These are phyloP conservation scores for Tuber microsphaerosporum DNA, from an alignment of 495 filamentous ascomycete genomes.

Conservation along the genomic window DNA sequence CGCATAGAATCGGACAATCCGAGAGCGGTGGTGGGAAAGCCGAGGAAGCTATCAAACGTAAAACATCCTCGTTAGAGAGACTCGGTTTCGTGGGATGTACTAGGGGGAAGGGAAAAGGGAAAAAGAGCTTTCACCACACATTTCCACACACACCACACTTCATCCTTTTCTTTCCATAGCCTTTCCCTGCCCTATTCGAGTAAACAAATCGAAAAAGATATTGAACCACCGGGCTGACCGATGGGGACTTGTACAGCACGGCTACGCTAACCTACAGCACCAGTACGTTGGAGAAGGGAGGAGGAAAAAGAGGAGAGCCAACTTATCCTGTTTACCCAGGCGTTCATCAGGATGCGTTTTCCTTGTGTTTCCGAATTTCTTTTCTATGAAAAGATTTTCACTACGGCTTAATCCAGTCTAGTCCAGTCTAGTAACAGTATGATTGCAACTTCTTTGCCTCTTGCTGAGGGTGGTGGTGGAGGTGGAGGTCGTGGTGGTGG, in stretches of 20 bases:
- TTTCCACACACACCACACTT: not conserved
- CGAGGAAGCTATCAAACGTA: not conserved
- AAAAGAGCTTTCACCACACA: not conserved
- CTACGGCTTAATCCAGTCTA: not conserved
- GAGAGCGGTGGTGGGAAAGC: not conserved
- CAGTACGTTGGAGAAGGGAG: not conserved
- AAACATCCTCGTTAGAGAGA: not conserved
- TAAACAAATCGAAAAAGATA: not conserved
- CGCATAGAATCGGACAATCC: not conserved
- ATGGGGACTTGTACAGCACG: not conserved
- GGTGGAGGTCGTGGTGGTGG: not conserved
- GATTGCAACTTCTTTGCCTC: not conserved
- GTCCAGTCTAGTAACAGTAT: not conserved
- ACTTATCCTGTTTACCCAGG: not conserved
- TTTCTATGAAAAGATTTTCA: constrained; percentile 3
- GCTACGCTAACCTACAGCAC: not conserved
- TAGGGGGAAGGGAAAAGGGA: not conserved
- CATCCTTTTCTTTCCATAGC: not conserved
- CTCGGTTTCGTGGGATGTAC: not conserved
- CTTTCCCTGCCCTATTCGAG: not conserved
- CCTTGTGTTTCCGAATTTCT: not conserved
- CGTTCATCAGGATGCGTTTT: not conserved
- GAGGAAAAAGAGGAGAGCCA: not conserved
- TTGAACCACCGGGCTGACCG: not conserved
- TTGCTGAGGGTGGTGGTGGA: not conserved